phyloP scores from a whole-genome alignment of 495 filamentous ascomycete species.

The Corynascus novoguineensis region DNA sequence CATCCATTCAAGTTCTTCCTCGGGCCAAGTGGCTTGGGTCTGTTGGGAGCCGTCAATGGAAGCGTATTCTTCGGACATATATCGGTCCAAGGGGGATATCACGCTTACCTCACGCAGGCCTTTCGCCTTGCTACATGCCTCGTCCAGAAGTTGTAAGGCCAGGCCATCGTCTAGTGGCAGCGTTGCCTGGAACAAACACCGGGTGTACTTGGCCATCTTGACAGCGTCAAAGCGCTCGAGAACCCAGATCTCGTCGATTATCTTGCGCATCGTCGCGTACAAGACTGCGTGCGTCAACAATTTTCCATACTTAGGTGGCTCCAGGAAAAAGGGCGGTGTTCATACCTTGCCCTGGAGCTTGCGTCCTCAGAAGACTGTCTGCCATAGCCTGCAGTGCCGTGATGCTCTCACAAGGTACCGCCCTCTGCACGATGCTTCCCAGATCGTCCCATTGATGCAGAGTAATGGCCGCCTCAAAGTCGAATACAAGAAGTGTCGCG shows the following conservation, averaged over 20 bases:
- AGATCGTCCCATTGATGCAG: constrained; percentile 65
- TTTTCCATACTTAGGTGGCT: background rate
- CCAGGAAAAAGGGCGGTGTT: background rate
- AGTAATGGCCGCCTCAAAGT: constrained; percentile 67
- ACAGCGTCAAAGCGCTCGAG: constrained; percentile 46
- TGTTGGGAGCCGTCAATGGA: constrained; percentile 15
- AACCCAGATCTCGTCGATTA: constrained; percentile 58
- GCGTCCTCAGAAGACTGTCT: constrained; percentile 54
- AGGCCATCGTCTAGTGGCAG: constrained; percentile 41
- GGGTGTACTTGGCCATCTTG: constrained; percentile 64
- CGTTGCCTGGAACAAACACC: constrained; percentile 63
- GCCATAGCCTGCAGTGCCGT: constrained; percentile 48
- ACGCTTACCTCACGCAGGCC: constrained; percentile 39
- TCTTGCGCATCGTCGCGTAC: constrained; percentile 50
- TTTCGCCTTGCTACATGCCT: constrained; percentile 48
- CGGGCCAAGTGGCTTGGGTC: constrained; percentile 52
- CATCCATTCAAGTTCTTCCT: constrained; percentile 72
- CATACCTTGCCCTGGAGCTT: constrained; percentile 46
- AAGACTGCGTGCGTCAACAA: constrained; percentile 24
- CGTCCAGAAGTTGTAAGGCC: constrained; percentile 53
- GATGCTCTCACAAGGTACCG: constrained; percentile 33
- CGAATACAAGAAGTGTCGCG: constrained; percentile 58
- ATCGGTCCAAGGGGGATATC: background rate
- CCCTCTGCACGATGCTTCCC: constrained; percentile 54
- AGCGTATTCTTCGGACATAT: background rate